phyloP scores from a whole-genome alignment of 306 rosid genomes.

The Cercis canadensis region DNA sequence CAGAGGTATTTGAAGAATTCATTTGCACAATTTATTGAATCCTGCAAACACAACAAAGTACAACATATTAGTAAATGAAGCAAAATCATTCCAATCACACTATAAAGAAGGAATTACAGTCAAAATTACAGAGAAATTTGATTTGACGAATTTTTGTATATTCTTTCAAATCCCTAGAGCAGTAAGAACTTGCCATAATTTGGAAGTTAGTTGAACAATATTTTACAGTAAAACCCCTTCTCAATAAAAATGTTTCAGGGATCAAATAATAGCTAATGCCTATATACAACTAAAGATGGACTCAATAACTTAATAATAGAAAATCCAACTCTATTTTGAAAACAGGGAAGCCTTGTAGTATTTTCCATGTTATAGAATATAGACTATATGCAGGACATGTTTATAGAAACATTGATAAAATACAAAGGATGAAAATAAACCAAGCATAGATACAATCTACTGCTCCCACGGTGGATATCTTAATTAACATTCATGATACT shows the following conservation, averaged over 20 bases:
- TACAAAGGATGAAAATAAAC: neutral
- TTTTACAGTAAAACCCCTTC: neutral
- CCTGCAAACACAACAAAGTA: slow-evolving; percentile 53
- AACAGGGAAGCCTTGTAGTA: neutral
- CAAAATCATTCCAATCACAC: slow-evolving; percentile 1
- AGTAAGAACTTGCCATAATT: neutral
- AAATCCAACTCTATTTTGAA: neutral
- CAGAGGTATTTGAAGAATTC: slow-evolving; percentile 80
- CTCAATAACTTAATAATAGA: neutral
- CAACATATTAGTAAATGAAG: too few species aligned
- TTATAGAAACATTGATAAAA: neutral
- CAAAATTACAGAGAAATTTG: neutral
- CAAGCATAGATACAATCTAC: neutral
- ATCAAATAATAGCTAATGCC: neutral
- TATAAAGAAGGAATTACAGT: neutral
- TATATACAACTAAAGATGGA: slow-evolving; percentile 9
- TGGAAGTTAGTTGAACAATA: neutral
- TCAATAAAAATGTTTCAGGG: neutral
- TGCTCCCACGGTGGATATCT: too few species aligned
- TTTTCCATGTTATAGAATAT: neutral
- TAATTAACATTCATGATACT: neutral
- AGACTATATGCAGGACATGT: neutral
- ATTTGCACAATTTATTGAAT: slow-evolving; percentile 78
- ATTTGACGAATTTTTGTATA: neutral
- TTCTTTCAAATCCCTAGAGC: neutral